Percentiles rank a stretch among this genome's conserved stretches.
Evolutionary conservation across 2,329 filamentous ascomycete genomes (phyloP).

Genomic region (Parascedosporium putredinis): DNA sequence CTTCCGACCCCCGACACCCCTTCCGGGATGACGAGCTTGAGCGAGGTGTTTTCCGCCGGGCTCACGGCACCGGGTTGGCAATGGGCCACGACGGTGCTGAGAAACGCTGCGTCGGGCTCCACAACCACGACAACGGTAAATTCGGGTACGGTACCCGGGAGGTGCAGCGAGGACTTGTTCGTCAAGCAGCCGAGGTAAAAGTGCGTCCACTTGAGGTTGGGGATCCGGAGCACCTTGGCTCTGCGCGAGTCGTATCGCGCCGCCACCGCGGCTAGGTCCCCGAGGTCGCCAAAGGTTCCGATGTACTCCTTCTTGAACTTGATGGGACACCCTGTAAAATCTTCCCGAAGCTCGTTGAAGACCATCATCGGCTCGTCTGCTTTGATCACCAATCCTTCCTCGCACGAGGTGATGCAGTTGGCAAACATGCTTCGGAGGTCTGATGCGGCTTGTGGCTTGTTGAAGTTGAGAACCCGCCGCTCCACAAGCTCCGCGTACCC

Average conservation of each 20-base stretch:
- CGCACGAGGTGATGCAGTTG: slow-evolving; percentile 50
- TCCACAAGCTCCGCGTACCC: slow-evolving; percentile 59
- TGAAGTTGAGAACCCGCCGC: slow-evolving; percentile 59
- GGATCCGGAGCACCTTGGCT: slow-evolving; percentile 43
- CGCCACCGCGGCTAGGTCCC: slow-evolving; percentile 72
- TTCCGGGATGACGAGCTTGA: slow-evolving; percentile 35
- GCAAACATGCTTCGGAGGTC: slow-evolving; percentile 56
- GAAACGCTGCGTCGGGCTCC: slow-evolving; percentile 39
- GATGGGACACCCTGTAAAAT: slow-evolving; percentile 47
- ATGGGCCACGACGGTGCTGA: slow-evolving; percentile 38
- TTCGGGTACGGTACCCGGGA: slow-evolving; percentile 39
- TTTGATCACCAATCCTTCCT: slow-evolving; percentile 77
- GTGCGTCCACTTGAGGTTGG: slow-evolving; percentile 60
- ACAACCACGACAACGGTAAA: slow-evolving; percentile 60
- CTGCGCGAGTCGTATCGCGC: slow-evolving; percentile 58
- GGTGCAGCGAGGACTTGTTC: slow-evolving; percentile 51
- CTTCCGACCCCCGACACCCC: slow-evolving; percentile 30
- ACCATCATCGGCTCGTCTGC: slow-evolving; percentile 70
- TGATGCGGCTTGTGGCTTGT: slow-evolving; percentile 35
- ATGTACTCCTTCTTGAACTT: slow-evolving; percentile 87
- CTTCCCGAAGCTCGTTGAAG: slow-evolving; percentile 25
- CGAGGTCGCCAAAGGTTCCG: slow-evolving; percentile 65
- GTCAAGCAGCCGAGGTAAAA: slow-evolving; percentile 70
- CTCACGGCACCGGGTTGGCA: slow-evolving; percentile 32
- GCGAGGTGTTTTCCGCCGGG: slow-evolving; percentile 26